Conservation (phyloP, 495 filamentous ascomycete genomes). For the Polyplosphaeria fusca region DNA sequence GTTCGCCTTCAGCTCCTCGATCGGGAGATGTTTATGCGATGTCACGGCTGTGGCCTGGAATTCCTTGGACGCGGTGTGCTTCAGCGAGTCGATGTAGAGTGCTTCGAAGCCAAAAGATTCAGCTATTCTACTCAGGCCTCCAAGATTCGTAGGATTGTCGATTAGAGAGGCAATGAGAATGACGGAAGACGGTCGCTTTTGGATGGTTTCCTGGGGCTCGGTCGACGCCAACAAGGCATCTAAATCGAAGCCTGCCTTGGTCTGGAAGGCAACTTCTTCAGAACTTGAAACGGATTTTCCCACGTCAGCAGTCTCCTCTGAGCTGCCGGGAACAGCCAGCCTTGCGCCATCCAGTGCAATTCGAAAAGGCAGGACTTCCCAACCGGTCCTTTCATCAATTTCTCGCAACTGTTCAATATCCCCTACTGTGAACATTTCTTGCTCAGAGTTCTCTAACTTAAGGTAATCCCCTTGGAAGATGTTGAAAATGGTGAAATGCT, state of each 20-base stretch:
- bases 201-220: not conserved
- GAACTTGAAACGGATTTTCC: not conserved
- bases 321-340: not conserved
- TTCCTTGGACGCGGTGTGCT: constrained; percentile 38
- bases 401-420: constrained; percentile 23
- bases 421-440: constrained; percentile 18
- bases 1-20: constrained; percentile 38
- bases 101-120: constrained; percentile 48
- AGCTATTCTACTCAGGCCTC: constrained; percentile 48
- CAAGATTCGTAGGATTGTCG: constrained; percentile 48
- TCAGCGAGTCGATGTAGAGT: constrained; percentile 38
- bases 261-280: constrained; percentile 21
- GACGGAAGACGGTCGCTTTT: constrained; percentile 29
- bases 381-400: constrained; percentile 2
- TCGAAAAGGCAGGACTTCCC: not conserved
- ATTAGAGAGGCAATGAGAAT: constrained; percentile 51
- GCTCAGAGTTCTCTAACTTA: constrained; percentile 31
- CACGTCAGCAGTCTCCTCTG: not conserved
- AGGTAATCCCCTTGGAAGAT: constrained; percentile 41
- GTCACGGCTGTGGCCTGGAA: constrained; percentile 47
- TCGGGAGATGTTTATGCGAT: constrained; percentile 45
- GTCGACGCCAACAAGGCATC: constrained; percentile 3
- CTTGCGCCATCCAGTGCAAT: constrained; percentile 8
- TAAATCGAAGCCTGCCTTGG: constrained; percentile 30
- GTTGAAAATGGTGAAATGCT: constrained; percentile 36